A percentile compares a stretch with the other conserved stretches of the same genome.
Evolutionary conservation across 441 rosid species (phyloP).

Genomic region (Erysimum cheiri): DNA sequence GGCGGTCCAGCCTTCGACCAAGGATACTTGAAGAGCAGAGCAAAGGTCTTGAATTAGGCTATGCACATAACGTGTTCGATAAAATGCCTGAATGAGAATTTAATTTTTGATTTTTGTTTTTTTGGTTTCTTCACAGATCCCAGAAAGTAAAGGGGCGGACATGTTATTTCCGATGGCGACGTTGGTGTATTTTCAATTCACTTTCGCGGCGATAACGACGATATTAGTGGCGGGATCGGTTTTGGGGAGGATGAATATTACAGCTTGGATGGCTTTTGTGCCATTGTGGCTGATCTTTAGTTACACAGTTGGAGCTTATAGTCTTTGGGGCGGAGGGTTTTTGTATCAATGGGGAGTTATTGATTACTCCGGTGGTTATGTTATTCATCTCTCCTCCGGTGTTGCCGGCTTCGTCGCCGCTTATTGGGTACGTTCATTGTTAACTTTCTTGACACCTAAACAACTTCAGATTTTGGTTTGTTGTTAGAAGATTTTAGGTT

Average conservation of each 20-base stretch:
- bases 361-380: slow-evolving; percentile 88
- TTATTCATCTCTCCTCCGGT: slow-evolving; percentile 83
- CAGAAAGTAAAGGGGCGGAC: slow-evolving; percentile 38
- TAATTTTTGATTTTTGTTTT: slow-evolving; percentile 1
- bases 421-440: slow-evolving; percentile 62
- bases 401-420: slow-evolving; percentile 83
- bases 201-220: slow-evolving; percentile 83
- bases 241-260: slow-evolving; percentile 80
- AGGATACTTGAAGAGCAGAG: slow-evolving; percentile 49
- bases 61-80: slow-evolving; percentile 18
- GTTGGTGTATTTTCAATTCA: slow-evolving; percentile 76
- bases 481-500: background rate
- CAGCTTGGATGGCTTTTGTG: slow-evolving; percentile 92
- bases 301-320: slow-evolving; percentile 81
- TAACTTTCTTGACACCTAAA: background rate
- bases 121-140: slow-evolving; percentile 41
- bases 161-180: slow-evolving; percentile 74
- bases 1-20: slow-evolving; percentile 73
- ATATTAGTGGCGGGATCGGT: slow-evolving; percentile 81
- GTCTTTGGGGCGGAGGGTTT: slow-evolving; percentile 89
- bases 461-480: background rate
- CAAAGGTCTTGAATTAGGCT: slow-evolving; percentile 39
- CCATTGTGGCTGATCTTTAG: slow-evolving; percentile 79
- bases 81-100: slow-evolving; percentile 6
- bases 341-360: slow-evolving; percentile 80